Conservation (phyloP, 2,329 filamentous ascomycete species). For the Thielaviopsis punctulata region DNA sequence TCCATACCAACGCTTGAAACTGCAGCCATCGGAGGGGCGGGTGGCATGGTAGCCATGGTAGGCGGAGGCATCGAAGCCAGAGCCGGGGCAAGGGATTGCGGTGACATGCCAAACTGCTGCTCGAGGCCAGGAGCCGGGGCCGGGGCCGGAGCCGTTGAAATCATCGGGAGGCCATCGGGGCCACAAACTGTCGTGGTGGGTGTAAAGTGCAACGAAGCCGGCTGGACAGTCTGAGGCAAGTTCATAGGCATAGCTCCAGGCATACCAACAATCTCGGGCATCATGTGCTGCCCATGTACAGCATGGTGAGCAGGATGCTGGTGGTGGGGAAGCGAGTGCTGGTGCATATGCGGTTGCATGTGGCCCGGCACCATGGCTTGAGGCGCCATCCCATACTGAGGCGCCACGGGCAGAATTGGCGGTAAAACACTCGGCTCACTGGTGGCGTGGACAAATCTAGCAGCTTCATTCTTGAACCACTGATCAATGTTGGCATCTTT, state of each 20-base stretch:
- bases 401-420: slow-evolving; percentile 6
- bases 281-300: not conserved
- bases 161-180: not conserved
- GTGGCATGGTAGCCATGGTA: not conserved
- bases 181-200: not conserved
- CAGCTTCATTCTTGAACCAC: slow-evolving; percentile 36
- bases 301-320: slow-evolving; percentile 3
- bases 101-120: not conserved
- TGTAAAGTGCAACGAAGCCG: not conserved
- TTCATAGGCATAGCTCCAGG: not conserved
- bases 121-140: not conserved
- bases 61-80: not conserved
- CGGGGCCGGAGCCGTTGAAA: not conserved
- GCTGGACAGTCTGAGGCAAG: not conserved
- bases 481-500: slow-evolving; percentile 34
- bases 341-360: not conserved
- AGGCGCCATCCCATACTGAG: not conserved
- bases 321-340: not conserved
- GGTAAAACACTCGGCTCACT: not conserved
- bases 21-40: not conserved
- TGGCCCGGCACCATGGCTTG: not conserved
- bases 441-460: slow-evolving; percentile 26
- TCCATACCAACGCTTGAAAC: not conserved
- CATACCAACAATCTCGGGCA: not conserved
- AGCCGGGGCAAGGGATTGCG: not conserved